phyloP scores from a whole-genome alignment of 2,329 filamentous ascomycete species.

The Drechmeria coniospora region DNA sequence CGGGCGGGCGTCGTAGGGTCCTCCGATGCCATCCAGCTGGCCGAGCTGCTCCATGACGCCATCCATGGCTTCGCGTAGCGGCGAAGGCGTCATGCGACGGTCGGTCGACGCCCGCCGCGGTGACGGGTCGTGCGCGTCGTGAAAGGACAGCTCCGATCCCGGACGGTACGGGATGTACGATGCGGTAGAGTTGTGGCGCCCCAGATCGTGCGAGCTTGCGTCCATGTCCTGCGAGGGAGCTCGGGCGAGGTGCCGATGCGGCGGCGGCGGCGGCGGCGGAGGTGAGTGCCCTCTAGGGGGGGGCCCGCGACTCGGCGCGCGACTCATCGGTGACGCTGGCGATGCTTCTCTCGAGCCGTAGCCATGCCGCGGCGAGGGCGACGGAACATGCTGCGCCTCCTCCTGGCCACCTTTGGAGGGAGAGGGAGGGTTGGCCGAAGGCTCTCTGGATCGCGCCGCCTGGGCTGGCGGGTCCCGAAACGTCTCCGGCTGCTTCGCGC shows the following conservation, averaged over 20 bases:
- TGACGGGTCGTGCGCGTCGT: slow-evolving; percentile 25
- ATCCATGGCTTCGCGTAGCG: slow-evolving; percentile 88
- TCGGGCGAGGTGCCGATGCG: slow-evolving; percentile 52
- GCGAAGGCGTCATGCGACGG: slow-evolving; percentile 68
- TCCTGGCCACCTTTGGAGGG: slow-evolving; percentile 10
- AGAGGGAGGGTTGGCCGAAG: slow-evolving; percentile 16
- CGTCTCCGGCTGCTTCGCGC: slow-evolving; percentile 43
- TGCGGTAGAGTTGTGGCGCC: slow-evolving; percentile 21
- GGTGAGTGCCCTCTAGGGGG: slow-evolving; percentile 36
- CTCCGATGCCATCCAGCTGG: slow-evolving; percentile 46
- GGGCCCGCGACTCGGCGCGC: slow-evolving; percentile 9
- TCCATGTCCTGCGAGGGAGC: slow-evolving; percentile 6
- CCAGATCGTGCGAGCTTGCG: slow-evolving; percentile 5
- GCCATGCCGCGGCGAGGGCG: slow-evolving; percentile 11
- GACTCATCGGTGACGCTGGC: slow-evolving; percentile 8
- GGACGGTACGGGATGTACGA: slow-evolving; percentile 18
- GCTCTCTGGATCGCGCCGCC: slow-evolving; percentile 9
- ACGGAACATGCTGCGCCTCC: slow-evolving; percentile 6
- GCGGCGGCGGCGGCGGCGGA: slow-evolving; percentile 69
- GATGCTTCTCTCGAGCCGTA: slow-evolving; percentile 18
- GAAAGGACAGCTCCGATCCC: slow-evolving; percentile 19
- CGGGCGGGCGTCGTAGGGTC: slow-evolving; percentile 38
- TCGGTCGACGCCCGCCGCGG: slow-evolving; percentile 54
- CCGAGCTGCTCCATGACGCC: slow-evolving; percentile 92
- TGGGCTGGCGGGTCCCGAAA: slow-evolving; percentile 27